These are phyloP conservation scores for Neopestalotiopsis rosae DNA, from an alignment of 2,329 filamentous ascomycete genomes.

Conservation along the genomic window DNA sequence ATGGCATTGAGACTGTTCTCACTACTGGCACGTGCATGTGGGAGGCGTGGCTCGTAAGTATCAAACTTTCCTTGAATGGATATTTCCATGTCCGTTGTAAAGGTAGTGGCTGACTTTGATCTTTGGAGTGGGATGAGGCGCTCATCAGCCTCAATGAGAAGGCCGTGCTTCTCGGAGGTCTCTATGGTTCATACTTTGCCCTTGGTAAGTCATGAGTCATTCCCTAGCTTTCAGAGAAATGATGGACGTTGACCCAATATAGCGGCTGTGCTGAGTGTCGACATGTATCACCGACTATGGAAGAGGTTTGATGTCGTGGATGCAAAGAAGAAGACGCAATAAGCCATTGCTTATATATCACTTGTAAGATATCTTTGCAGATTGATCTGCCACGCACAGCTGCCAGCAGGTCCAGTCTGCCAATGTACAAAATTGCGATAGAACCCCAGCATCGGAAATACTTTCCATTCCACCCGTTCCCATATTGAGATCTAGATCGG, in stretches of 20 bases:
- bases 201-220: conserved; percentile 51
- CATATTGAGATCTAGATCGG: background rate
- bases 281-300: conserved; percentile 61
- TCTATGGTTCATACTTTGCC: conserved; percentile 57
- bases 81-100: background rate
- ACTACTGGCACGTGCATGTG: conserved; percentile 57
- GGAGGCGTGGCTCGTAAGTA: conserved; percentile 44
- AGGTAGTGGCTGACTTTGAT: background rate
- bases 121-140: conserved; percentile 47
- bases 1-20: conserved; percentile 56
- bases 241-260: background rate
- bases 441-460: background rate
- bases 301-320: conserved; percentile 42
- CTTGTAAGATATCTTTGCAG: background rate
- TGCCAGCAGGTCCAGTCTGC: background rate
- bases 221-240: conserved; percentile 20
- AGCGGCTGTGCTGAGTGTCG: conserved; percentile 57
- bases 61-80: background rate
- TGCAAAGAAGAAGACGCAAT: conserved; percentile 48
- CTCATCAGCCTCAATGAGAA: conserved; percentile 51
- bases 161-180: conserved; percentile 49
- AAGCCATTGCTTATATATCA: conserved; percentile 11
- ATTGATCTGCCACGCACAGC: background rate
- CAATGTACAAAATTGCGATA: background rate
- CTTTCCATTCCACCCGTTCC: background rate